Conservation (phyloP, 75 land plant species). For the Ceratopteris richardii region DNA sequence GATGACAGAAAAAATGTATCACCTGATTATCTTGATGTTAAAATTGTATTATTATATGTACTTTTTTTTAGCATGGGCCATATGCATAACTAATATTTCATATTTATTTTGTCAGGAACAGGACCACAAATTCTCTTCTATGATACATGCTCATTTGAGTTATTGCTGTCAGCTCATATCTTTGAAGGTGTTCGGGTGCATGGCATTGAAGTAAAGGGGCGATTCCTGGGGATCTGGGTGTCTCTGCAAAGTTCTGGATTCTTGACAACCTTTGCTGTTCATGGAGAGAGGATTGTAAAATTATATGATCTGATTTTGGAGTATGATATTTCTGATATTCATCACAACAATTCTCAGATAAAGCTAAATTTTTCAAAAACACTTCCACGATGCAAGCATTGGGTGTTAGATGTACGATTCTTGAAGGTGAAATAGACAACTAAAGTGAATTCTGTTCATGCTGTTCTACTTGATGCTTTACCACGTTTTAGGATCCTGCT, state of each 20-base stretch:
- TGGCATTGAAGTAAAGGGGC: slow-evolving; percentile 36
- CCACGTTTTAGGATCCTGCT: not conserved
- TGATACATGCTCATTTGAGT: slow-evolving; percentile 40
- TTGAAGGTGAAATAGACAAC: slow-evolving; percentile 79
- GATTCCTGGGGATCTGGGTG: not conserved
- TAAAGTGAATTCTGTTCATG: not conserved
- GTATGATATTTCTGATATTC: not conserved
- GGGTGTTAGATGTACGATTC: slow-evolving; percentile 82
- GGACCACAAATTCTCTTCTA: slow-evolving; percentile 76
- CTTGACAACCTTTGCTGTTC: slow-evolving; percentile 40
- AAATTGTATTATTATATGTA: too few relatives aligned
- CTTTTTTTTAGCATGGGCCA: too few relatives aligned
- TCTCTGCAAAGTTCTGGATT: not conserved
- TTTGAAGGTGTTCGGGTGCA: slow-evolving; percentile 91
- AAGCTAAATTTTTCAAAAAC: slow-evolving; percentile 23
- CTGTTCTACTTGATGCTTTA: not conserved
- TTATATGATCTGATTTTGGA: slow-evolving; percentile 36
- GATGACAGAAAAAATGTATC: too few relatives aligned
- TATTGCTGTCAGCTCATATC: slow-evolving; percentile 38
- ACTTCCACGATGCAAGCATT: slow-evolving; percentile 64
- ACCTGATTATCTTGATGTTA: too few relatives aligned
- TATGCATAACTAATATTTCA: too few relatives aligned
- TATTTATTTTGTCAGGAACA: slow-evolving; percentile 47
- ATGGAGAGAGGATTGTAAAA: slow-evolving; percentile 80
- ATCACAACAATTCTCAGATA: not conserved